Percentiles rank a stretch among this genome's conserved stretches.
These are phyloP conservation scores for Lentinus tigrinus DNA, from an alignment of 768 basidiomycete genomes.

Conservation along the genomic window DNA sequence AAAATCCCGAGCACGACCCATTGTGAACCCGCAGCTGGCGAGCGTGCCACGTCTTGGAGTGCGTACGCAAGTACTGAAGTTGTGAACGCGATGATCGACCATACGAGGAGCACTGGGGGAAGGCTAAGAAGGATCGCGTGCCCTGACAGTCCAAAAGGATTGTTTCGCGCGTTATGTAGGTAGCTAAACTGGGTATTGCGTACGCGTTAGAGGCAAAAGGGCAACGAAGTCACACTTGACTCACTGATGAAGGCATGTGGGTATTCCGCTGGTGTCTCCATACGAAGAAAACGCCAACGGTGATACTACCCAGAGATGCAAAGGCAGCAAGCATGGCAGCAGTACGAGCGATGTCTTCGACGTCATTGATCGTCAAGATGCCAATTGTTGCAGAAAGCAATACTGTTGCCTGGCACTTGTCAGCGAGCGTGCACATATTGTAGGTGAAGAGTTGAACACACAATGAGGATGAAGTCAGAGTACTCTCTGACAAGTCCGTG, in stretches of 20 bases:
- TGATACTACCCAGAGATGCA: slow-evolving; percentile 53
- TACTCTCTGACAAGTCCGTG: slow-evolving; percentile 53
- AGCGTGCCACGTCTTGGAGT: slow-evolving; percentile 30
- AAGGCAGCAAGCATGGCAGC: slow-evolving; percentile 47
- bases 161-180: slow-evolving; percentile 50
- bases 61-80: slow-evolving; percentile 46
- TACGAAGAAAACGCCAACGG: slow-evolving; percentile 54
- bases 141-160: slow-evolving; percentile 44
- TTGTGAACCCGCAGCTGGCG: slow-evolving; percentile 35
- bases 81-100: slow-evolving; percentile 52
- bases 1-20: slow-evolving; percentile 44
- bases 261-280: slow-evolving; percentile 55
- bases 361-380: slow-evolving; percentile 43
- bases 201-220: neutral
- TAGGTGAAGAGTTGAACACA: slow-evolving; percentile 29
- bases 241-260: slow-evolving; percentile 38
- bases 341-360: slow-evolving; percentile 29
- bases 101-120: slow-evolving; percentile 53
- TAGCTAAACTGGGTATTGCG: slow-evolving; percentile 43
- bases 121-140: slow-evolving; percentile 52
- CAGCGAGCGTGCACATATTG: neutral
- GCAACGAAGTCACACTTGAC: neutral
- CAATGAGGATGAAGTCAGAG: slow-evolving; percentile 55
- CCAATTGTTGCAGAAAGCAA: slow-evolving; percentile 54
- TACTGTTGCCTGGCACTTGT: slow-evolving; percentile 43